These are phyloP conservation scores for Castanea sativa DNA, from an alignment of 306 rosid genomes.

Conservation along the genomic window DNA sequence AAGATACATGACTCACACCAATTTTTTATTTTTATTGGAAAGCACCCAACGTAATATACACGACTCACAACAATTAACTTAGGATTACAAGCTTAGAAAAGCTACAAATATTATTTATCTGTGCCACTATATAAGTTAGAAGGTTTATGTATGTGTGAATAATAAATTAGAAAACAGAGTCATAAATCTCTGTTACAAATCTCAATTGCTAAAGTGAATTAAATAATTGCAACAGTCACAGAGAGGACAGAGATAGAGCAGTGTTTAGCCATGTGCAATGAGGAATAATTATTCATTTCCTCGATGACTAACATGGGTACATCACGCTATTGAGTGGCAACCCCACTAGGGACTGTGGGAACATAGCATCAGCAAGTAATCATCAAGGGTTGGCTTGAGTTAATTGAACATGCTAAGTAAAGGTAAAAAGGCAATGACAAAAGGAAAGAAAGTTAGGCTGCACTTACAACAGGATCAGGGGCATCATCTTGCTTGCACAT, in stretches of 20 bases:
- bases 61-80: slow-evolving; percentile 10
- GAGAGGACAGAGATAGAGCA: slow-evolving; percentile 16
- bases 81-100: background rate
- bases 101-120: slow-evolving; percentile 1
- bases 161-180: slow-evolving; percentile 7
- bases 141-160: background rate
- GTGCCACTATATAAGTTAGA: slow-evolving; percentile 18
- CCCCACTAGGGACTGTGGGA: slow-evolving; percentile 35
- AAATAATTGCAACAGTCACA: slow-evolving; percentile 10
- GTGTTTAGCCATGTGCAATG: slow-evolving; percentile 34
- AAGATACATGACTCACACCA: slow-evolving; percentile 16
- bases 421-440: slow-evolving; percentile 9
- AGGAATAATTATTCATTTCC: slow-evolving; percentile 26
- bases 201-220: slow-evolving; percentile 15
- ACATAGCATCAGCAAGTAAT: slow-evolving; percentile 14
- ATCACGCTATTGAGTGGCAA: slow-evolving; percentile 20
- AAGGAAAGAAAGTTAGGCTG: slow-evolving; percentile 13
- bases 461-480: slow-evolving; percentile 94
- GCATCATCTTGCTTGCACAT: slow-evolving; percentile 99
- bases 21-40: background rate
- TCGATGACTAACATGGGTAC: slow-evolving; percentile 29
- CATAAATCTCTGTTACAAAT: slow-evolving; percentile 23
- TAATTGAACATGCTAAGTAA: slow-evolving; percentile 14
- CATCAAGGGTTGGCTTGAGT: background rate
- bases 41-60: background rate